Evolutionary conservation across 2,329 filamentous ascomycete genomes (phyloP), one percentile per base, ranked within the genome.

Genomic region (Curvularia eragrostidis): DNA sequence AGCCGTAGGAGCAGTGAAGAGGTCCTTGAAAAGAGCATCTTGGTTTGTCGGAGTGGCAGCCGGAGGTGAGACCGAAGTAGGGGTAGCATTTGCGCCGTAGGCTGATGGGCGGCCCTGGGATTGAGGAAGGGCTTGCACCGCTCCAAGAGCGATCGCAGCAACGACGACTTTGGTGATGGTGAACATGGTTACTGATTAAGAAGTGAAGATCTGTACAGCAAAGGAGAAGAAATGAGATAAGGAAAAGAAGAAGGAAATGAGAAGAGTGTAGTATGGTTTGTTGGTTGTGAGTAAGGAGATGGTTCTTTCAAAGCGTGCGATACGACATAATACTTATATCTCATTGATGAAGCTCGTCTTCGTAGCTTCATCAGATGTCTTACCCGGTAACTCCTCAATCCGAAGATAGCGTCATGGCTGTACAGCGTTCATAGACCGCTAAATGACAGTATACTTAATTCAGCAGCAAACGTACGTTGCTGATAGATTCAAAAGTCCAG

Each of bases 141-240:
- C 68, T 52, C 67, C 61, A 34, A 72, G 43, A 44, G 71, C 70
- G 47, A 78, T 69, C 48, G 67, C 67, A 47, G 70, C 68, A 56
- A 77, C 50, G 62, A 76, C 34, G 58, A 74, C 43, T 53, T 75
- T 77, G 44, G 65, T 68, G 63, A 75, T 65, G 60, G 65, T 61
- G 65, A 72, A 60, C 76, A 77, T 78, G 66, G 61, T 75, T 62
- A 64, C 52, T 67, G 61, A 61, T 59, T 57, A 61, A 63, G 62
- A 70, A 65, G 59, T 36, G 43, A 64, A 49, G 43, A 19, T 42
- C 54, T 57, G 58, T 46, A 68, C 62, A 63, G 60, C 46, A 67
- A 65, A 61, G 39, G 21, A 26, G n/a, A 59, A 61, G 38, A 48
- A 60, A 54, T 43, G 46, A 63, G 52, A 62, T 41, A 44, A 26